Percentiles rank a stretch among this genome's conserved stretches.
phyloP scores from a whole-genome alignment of 1,139 yeast genomes.

The Spathaspora sp. region DNA sequence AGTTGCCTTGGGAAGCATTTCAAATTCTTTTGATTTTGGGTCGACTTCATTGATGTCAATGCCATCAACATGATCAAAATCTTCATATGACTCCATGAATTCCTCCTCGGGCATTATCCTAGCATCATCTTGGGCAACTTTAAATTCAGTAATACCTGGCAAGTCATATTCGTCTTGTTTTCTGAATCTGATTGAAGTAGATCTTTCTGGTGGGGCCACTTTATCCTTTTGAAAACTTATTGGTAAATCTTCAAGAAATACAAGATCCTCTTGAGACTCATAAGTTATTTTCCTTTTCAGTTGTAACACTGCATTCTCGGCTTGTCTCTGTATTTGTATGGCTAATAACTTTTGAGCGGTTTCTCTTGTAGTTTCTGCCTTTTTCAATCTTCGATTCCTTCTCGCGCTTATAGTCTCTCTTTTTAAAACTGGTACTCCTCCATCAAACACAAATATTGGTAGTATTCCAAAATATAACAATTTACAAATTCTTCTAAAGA shows the following conservation, averaged over 20 bases:
- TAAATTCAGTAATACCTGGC: slow-evolving; percentile 56
- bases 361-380: slow-evolving; percentile 64
- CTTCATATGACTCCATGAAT: slow-evolving; percentile 57
- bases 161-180: slow-evolving; percentile 80
- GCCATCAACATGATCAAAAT: slow-evolving; percentile 69
- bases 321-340: slow-evolving; percentile 66
- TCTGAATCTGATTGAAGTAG: slow-evolving; percentile 21
- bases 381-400: slow-evolving; percentile 71
- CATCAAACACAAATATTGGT: slow-evolving; percentile 97
- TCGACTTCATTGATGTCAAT: slow-evolving; percentile 69
- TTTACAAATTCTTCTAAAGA: slow-evolving; percentile 91
- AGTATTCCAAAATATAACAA: slow-evolving; percentile 81
- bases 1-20: slow-evolving; percentile 69
- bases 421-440: slow-evolving; percentile 90
- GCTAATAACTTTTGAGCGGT: slow-evolving; percentile 85
- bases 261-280: slow-evolving; percentile 9
- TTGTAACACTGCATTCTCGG: slow-evolving; percentile 23
- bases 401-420: slow-evolving; percentile 70
- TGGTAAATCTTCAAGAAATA: slow-evolving; percentile 45
- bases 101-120: slow-evolving; percentile 77
- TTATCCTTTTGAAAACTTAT: slow-evolving; percentile 22
- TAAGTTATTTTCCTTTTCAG: not conserved
- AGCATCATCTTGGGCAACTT: slow-evolving; percentile 51
- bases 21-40: slow-evolving; percentile 67
- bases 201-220: not conserved